These are phyloP conservation scores for Neophaeococcomyces aloes DNA, from an alignment of 2,329 filamentous ascomycete genomes.

Conservation along the genomic window DNA sequence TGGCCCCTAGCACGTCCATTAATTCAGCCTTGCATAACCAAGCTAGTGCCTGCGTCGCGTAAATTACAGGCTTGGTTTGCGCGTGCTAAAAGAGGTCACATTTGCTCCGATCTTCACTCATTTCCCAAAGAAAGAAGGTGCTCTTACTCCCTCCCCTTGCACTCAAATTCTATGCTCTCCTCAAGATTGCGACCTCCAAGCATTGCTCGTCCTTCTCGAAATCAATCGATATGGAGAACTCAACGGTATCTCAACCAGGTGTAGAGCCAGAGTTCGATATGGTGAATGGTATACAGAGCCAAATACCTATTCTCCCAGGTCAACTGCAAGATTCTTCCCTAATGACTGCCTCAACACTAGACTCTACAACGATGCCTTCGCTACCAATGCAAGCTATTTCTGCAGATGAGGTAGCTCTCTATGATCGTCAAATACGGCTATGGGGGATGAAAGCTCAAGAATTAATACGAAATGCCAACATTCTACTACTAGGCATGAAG, in stretches of 20 bases:
- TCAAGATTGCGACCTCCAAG: too few species aligned
- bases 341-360: background rate
- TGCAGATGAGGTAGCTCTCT: slow-evolving; percentile 90
- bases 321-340: slow-evolving; percentile 1
- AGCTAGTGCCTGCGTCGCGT: too few species aligned
- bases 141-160: too few species aligned
- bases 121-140: too few species aligned
- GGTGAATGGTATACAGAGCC: background rate
- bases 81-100: too few species aligned
- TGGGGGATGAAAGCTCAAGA: slow-evolving; percentile 96
- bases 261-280: background rate
- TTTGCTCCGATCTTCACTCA: too few species aligned
- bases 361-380: slow-evolving; percentile 9
- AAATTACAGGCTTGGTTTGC: too few species aligned
- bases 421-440: slow-evolving; percentile 91
- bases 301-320: background rate
- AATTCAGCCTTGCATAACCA: too few species aligned
- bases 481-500: slow-evolving; percentile 79
- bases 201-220: background rate
- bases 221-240: slow-evolving; percentile 1
- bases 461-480: slow-evolving; percentile 74
- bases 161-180: too few species aligned
- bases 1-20: background rate
- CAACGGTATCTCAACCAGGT: background rate
- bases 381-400: slow-evolving; percentile 15